Base-by-base conservation (phyloP, 2,329 filamentous ascomycete species). In the Diaporthe aspalathi region DNA sequence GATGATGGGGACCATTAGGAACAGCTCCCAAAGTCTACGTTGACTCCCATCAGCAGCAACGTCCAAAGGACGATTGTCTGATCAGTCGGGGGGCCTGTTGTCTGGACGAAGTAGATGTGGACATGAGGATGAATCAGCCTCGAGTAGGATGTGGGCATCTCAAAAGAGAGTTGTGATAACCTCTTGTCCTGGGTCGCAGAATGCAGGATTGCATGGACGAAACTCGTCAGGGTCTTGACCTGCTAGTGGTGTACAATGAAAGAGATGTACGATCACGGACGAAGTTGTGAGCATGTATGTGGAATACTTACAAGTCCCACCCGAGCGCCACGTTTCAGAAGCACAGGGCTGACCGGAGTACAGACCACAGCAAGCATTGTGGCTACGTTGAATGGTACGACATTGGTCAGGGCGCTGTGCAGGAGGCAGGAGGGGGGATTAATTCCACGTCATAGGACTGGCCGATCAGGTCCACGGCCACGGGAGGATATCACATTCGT, bases 1-100 rank as follows among this genome's bases (percentile, higher is more conserved):
- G 60, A 50, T 9, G 49, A 40, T 8, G 52, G 17, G 45, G 67
- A 67, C 17, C 52, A 47, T 11, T 73, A 71, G 68, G n/a, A 11
- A 20, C 4, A 11, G 1, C 2, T 3, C n/a, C 1, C 9, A 6
- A 6, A 17, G 22, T 14, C 29, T 24, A 5, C 22, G 35, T 38
- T 32, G 20, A 22, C 2, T 16, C 4, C 32, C 3, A 27, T 43
- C 2, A 52, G 29, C 53, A 17, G 5, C 5, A 27, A 40, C n/a
- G n/a, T 11, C 29, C 53, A 32, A 8, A 17, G 9, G 14, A 22
- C 16, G 9, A 5, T 29, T 7, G 2, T 12, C 27, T 47, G 20
- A 29, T 17, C n/a, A 8, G 12, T 0, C 1, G 35, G n/a, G 16
- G 27, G 20, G 8, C 20, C n/a, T 20, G 2, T 29, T 4, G 2